Evolutionary conservation across 495 filamentous ascomycete species (phyloP), one percentile per base, ranked within the genome.

Genomic region (Penicillium turbatum): DNA sequence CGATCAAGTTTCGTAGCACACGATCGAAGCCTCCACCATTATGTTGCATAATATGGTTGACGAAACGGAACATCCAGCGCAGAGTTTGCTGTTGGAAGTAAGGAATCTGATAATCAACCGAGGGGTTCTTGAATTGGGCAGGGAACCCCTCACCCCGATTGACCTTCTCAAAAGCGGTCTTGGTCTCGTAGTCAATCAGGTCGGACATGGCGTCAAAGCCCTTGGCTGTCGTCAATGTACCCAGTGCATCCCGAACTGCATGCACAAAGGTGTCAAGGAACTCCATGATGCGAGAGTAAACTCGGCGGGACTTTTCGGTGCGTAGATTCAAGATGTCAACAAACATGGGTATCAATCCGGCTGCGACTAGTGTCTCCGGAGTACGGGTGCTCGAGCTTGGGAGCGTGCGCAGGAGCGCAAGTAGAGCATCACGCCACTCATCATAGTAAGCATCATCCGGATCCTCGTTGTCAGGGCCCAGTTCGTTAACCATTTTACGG

Each of bases 51-150:
- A 96, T 85, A 67, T 97, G 92, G 59, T 93, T 90, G 60, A 95
- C 88, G 63, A 97, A 95, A 65, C 95, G 95, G 72, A 97, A 89
- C 41, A 97, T 79, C 83, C 88, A 92, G 54, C 92, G 91, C 13
- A 97, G 77, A 7, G 88, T 89, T 69, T 96, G 88, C 62, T 97
- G 93, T 54, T 93, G 87, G 64, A 89, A 87, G 65, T 86, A 96
- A 0, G 91, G 89, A 51, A 97, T 92, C 57, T 88, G 81, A 63
- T 97, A 99, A 68, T 99, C 95, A 15, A 91, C 86, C 17, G 86
- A 75, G 29, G 86, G 82, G 27, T 88, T 93, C 54, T 89, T 89
- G 71, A 87, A 88, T 19, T 84, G 78, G n/a, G 77, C 63, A 37
- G 83, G 85, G 38, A 96, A 91, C 4, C 93, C 95, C 40, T 80